phyloP scores from a whole-genome alignment of 129 eudicot species.

The Apium graveolens region DNA sequence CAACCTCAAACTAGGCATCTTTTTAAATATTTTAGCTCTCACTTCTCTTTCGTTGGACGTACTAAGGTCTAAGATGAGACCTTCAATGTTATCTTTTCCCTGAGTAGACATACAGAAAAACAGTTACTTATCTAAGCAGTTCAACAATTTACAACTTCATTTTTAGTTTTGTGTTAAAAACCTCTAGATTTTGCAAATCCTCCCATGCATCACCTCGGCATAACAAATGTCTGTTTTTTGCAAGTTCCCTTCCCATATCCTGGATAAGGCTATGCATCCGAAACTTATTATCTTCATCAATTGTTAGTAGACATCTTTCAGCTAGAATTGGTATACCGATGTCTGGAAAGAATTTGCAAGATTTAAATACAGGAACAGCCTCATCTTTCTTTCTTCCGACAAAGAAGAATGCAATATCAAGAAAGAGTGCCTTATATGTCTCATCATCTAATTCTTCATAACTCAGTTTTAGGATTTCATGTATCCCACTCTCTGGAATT shows the following conservation, averaged over 20 bases:
- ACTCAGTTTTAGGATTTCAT: not conserved
- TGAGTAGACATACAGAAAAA: too few species aligned
- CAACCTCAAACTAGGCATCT: too few species aligned
- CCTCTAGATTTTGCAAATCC: not conserved
- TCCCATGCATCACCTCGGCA: not conserved
- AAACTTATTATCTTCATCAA: not conserved
- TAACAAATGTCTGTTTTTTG: not conserved
- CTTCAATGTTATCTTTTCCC: too few species aligned
- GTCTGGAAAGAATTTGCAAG: not conserved
- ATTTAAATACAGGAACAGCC: not conserved
- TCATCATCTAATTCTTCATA: not conserved
- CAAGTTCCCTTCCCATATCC: slow-evolving; percentile 4
- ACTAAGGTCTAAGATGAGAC: too few species aligned
- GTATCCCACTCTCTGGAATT: not conserved
- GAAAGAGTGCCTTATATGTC: not conserved
- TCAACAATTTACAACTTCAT: too few species aligned
- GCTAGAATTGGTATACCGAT: slow-evolving; percentile 10
- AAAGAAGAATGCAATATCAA: slow-evolving; percentile 14
- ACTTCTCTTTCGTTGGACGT: too few species aligned
- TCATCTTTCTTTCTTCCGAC: not conserved
- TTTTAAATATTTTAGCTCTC: too few species aligned
- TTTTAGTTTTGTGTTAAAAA: too few species aligned
- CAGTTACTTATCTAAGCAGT: too few species aligned
- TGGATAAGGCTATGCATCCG: not conserved
- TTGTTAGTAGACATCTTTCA: not conserved